Evolutionary conservation across 2,329 filamentous ascomycete species (phyloP), one percentile per base, ranked within the genome.

Genomic region (Alternaria gaisen): DNA sequence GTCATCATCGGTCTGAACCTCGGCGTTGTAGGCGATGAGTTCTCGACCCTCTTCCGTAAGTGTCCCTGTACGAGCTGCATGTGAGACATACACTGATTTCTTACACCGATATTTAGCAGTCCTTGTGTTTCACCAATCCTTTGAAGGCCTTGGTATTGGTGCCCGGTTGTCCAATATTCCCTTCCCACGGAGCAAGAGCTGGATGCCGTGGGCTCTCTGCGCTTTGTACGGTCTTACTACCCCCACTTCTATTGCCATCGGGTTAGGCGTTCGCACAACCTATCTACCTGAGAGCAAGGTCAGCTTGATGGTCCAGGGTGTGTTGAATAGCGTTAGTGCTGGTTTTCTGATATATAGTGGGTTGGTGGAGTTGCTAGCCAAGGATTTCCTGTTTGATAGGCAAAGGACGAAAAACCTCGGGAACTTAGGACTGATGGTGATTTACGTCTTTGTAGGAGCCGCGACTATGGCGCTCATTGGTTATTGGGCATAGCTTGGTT

Each of bases 131-230:
- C 56, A 58, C 12, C 56, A 58, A 14, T 58, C 50, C 16, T 58
- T 58, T 14, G 56, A 58, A 26, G 56, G 56, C 2, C 6, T 58
- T 4, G 50, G 56, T 0, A 54, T 58, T 7, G 56, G 56, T 5
- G 56, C 56, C 8, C 56, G 56, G 6, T 24, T 58, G 8, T 58
- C 56, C 6, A 55, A 32, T 4, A 58, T 58, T 5, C 6, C 34
- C 0, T 58, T 58, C 10, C 56, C 50, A 1, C 3, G 26, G 16
- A 10, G 4, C 34, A 55, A 48, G 12, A 5, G 18, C 10, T 55
- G 56, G 56, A 48, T 58, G 56, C 56, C 50, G 4, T 58, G 42
- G 50, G 56, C 56, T 6, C 42, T 58, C 20, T 58, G 56, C 6
- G 42, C 42, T 4, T 30, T 58, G 1, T 58, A 58, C 8, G 50